Conservation (phyloP, 1,139 yeast species). For the Zygosaccharomyces pseudobailii region DNA sequence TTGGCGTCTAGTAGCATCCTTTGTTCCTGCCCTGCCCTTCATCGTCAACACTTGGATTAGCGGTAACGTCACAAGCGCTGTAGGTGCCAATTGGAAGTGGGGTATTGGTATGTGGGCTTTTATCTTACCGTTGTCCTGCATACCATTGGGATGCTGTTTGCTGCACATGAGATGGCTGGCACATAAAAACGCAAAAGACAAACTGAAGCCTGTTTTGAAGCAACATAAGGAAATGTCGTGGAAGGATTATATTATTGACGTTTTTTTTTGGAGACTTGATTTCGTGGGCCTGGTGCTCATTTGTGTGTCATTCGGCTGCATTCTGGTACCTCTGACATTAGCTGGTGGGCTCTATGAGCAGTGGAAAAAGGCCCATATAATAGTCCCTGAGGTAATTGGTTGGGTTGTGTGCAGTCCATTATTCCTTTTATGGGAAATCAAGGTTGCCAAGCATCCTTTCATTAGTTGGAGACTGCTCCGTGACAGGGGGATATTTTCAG, state of each 20-base stretch:
- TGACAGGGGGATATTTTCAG: slow-evolving; percentile 62
- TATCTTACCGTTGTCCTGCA: slow-evolving; percentile 54
- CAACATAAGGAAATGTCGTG: slow-evolving; percentile 30
- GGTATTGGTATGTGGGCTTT: slow-evolving; percentile 75
- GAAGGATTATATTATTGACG: slow-evolving; percentile 28
- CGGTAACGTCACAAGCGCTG: slow-evolving; percentile 46
- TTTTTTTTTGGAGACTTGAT: slow-evolving; percentile 50
- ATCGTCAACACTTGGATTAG: slow-evolving; percentile 69
- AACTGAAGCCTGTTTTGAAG: slow-evolving; percentile 28
- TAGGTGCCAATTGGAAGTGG: slow-evolving; percentile 51
- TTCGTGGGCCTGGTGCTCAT: slow-evolving; percentile 48
- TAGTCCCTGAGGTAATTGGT: slow-evolving; percentile 60
- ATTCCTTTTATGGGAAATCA: slow-evolving; percentile 52
- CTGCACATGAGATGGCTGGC: slow-evolving; percentile 53
- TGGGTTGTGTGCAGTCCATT: slow-evolving; percentile 48
- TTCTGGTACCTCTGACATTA: slow-evolving; percentile 46
- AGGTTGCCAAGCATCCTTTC: slow-evolving; percentile 45
- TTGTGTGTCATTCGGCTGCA: slow-evolving; percentile 50
- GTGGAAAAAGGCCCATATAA: slow-evolving; percentile 54
- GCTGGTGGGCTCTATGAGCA: slow-evolving; percentile 53
- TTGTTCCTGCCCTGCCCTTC: slow-evolving; percentile 62
- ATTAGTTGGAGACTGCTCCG: slow-evolving; percentile 48
- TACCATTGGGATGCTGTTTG: slow-evolving; percentile 51
- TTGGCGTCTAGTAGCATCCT: slow-evolving; percentile 58
- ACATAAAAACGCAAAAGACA: slow-evolving; percentile 40